Evolutionary conservation across 169 alveolate species (phyloP).

Genomic region (Cryptosporidium xiaoi): DNA sequence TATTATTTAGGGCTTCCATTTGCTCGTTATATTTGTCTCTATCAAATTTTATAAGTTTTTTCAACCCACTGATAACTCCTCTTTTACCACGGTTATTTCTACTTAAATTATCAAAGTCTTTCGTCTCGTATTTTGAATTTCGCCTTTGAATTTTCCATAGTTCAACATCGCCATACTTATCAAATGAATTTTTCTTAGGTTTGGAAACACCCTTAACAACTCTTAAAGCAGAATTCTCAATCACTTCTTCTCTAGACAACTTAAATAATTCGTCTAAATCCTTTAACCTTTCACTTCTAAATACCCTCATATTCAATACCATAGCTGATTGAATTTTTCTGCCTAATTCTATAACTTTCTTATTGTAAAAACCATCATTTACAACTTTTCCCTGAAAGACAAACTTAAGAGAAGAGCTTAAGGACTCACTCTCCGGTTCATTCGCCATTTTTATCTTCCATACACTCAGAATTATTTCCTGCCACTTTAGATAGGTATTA

Average conservation of each 20-base stretch:
- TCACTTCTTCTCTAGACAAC: constrained; percentile 1
- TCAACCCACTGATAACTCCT: neutral
- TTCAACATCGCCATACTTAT: constrained; percentile 6
- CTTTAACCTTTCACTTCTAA: constrained; percentile 32
- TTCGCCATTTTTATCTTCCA: neutral
- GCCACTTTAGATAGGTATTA: too few species aligned
- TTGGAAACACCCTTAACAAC: neutral
- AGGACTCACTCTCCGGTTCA: neutral
- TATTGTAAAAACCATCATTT: neutral
- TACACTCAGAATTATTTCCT: too few species aligned
- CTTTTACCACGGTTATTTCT: constrained; percentile 1
- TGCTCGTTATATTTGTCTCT: constrained; percentile 42
- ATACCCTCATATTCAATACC: constrained; percentile 24
- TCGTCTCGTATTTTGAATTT: neutral
- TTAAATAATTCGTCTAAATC: constrained; percentile 12
- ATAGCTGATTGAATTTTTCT: constrained; percentile 42
- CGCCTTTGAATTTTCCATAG: constrained; percentile 20
- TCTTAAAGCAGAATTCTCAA: constrained; percentile 24
- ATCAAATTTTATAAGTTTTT: constrained; percentile 14
- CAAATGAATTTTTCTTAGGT: neutral
- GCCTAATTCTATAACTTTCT: constrained; percentile 1
- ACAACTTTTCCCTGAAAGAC: neutral
- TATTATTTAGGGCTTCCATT: constrained; percentile 12
- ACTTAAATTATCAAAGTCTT: neutral
- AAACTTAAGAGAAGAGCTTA: neutral